Evolutionary conservation across 2,329 filamentous ascomycete species (phyloP), one percentile per base, ranked within the genome.

Genomic region (Lomentospora prolificans): DNA sequence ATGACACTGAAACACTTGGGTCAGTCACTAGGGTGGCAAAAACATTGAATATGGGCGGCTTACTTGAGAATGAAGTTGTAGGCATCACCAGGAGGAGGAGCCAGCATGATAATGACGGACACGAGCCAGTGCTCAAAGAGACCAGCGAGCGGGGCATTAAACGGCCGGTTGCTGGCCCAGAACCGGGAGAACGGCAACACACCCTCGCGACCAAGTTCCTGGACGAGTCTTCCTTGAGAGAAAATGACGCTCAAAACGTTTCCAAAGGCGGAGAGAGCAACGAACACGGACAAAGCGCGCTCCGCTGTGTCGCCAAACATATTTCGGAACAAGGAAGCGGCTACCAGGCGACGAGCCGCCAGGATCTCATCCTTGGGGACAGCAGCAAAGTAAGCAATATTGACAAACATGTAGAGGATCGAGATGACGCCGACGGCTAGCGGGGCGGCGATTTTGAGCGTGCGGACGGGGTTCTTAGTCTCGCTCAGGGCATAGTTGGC

Each of bases 181-280:
- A 86, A 71, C 1, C 72, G 69, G 0, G 81, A 82, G 57, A 80
- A 83, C 0, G 84, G 84, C 2, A 87, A 67, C n/a, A 86, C 75
- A 27, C 82, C 83, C 66, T 86, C 83, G 9, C 81, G 79, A 3
- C 81, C 83, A 14, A 86, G 76, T 65, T 85, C 82, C 66, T 85
- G 84, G 0, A 84, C 82, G 4, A 86, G 70, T 55, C 84, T 77
- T 5, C 82, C 82, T 66, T 86, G 82, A 0, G 83, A 83, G 68
- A 87, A 87, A 59, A 86, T 86, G 59, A 86, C 82, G 57, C 75
- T 79, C 50, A 87, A 72, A 12, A 87, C 80, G 61, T 86, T 87
- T 27, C 83, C 84, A 60, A 85, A 82, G 3, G 83, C 83, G 0
- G 83, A 86, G 1, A 87, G 72, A 0, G 84, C 83, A 22, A 87